These are phyloP conservation scores for Castanea sativa DNA, from an alignment of 306 rosid genomes.

Conservation along the genomic window DNA sequence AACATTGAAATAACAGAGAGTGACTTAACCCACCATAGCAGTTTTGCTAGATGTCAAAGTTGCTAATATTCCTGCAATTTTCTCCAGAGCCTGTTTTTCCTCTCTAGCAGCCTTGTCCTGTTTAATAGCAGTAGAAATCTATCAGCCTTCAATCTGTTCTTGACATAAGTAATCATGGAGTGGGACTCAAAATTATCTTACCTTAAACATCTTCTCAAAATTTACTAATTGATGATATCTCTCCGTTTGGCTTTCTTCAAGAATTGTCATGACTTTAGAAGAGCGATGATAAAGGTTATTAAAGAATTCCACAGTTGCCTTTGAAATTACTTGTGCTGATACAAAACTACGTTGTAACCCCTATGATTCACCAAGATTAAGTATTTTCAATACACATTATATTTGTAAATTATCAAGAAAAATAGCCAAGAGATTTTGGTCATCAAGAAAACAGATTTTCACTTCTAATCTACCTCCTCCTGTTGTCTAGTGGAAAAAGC, in stretches of 20 bases:
- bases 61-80: constrained; percentile 61
- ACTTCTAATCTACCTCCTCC: constrained; percentile 54
- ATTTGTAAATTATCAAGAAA: neutral
- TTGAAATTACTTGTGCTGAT: constrained; percentile 61
- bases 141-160: constrained; percentile 9
- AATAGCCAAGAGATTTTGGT: neutral
- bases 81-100: constrained; percentile 60
- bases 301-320: constrained; percentile 59
- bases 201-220: constrained; percentile 84
- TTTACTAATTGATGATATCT: constrained; percentile 49
- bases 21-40: constrained; percentile 40
- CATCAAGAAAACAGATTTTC: constrained; percentile 1
- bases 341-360: constrained; percentile 57
- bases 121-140: constrained; percentile 24
- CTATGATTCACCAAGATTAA: constrained; percentile 37
- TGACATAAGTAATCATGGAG: neutral
- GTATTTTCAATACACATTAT: constrained; percentile 10
- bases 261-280: constrained; percentile 47
- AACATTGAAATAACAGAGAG: constrained; percentile 8
- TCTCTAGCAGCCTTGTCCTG: constrained; percentile 78
- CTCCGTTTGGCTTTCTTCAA: constrained; percentile 62
- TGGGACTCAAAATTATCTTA: constrained; percentile 11
- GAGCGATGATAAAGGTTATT: constrained; percentile 55
- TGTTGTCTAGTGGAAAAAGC: constrained; percentile 60
- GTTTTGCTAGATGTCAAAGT: constrained; percentile 63